A percentile compares a stretch with the other conserved stretches of the same genome.
These are phyloP conservation scores for Pseudogymnoascus verrucosus DNA, from an alignment of 2,329 filamentous ascomycete species.

Conservation along the genomic window DNA sequence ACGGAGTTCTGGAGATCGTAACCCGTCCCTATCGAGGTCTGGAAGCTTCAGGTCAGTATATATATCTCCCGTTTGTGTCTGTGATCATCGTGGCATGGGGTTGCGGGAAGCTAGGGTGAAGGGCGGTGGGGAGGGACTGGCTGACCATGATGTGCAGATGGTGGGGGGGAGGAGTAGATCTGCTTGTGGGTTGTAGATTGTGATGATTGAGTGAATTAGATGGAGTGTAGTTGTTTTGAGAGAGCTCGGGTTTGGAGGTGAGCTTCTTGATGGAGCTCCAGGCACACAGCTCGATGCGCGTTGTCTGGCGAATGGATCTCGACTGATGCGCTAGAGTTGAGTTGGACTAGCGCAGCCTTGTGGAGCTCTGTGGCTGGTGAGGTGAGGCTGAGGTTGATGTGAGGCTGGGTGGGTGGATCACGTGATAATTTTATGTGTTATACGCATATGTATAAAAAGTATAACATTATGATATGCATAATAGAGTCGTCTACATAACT, in stretches of 20 bases:
- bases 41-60: slow-evolving; percentile 2
- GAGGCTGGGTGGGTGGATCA: background rate
- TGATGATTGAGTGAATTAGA: background rate
- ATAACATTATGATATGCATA: background rate
- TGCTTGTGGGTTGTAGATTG: background rate
- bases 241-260: background rate
- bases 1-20: slow-evolving; percentile 99
- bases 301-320: background rate
- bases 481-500: background rate
- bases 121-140: background rate
- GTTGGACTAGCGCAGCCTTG: background rate
- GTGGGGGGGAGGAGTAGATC: background rate
- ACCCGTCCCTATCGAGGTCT: slow-evolving; percentile 99
- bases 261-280: background rate
- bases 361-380: background rate
- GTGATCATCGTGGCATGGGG: background rate
- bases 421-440: background rate
- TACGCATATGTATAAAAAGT: background rate
- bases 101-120: background rate
- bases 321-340: background rate
- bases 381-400: slow-evolving; percentile 12
- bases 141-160: background rate
- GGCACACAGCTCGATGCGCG: slow-evolving; percentile 2
- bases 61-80: background rate
- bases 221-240: background rate